Percentiles rank a stretch among this genome's conserved stretches.
Conservation (phyloP, 2,329 filamentous ascomycete species). For the Colletotrichum sp. region DNA sequence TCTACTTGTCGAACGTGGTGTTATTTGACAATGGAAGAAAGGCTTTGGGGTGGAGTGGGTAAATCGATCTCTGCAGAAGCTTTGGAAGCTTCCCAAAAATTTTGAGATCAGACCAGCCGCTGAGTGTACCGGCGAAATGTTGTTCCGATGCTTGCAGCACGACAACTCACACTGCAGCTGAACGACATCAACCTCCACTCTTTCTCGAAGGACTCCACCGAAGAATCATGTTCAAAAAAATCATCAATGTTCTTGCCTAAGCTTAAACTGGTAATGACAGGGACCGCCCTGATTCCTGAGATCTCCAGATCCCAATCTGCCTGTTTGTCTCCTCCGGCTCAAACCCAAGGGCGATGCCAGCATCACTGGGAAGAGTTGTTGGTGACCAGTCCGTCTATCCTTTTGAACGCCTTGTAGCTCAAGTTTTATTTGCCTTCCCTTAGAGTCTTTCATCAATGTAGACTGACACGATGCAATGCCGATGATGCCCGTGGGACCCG, state of each 20-base stretch:
- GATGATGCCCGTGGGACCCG: background rate
- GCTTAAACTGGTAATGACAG: background rate
- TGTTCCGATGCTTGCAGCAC: background rate
- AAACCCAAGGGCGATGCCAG: background rate
- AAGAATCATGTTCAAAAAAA: background rate
- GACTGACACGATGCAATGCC: background rate
- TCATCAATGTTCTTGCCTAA: background rate
- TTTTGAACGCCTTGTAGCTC: background rate
- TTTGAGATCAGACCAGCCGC: constrained; percentile 9
- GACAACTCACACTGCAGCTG: background rate
- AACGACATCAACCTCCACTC: background rate
- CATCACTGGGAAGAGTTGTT: background rate
- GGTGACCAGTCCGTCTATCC: background rate
- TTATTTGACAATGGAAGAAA: background rate
- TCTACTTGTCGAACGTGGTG: background rate
- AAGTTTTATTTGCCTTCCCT: background rate
- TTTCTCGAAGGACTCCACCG: background rate
- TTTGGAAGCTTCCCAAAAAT: constrained; percentile 15
- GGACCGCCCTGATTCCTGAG: background rate
- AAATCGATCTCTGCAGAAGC: background rate
- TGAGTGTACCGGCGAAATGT: background rate
- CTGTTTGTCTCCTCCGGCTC: background rate
- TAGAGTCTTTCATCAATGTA: background rate
- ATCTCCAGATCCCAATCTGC: background rate
- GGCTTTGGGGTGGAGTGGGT: background rate